Base-by-base conservation (phyloP, 2,329 filamentous ascomycete genomes). In the Talaromyces albobiverticillius region DNA sequence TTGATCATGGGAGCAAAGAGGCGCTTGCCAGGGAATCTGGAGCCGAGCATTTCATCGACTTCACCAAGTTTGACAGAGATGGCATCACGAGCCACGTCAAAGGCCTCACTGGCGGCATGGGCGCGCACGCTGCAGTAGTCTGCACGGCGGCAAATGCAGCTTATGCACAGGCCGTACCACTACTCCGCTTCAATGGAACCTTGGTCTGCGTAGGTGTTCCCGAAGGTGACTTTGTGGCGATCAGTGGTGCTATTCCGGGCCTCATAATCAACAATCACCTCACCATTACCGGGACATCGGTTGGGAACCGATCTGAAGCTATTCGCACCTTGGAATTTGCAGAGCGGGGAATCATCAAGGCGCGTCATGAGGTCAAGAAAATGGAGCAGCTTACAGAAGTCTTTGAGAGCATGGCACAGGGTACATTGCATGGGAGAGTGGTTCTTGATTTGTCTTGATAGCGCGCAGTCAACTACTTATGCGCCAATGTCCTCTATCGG, bases 11-110 rank as follows among this genome's bases (percentile, higher is more conserved):
- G 43, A 79, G 76, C 61, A 88, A 88, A 67, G 80, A 82, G 60
- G 61, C 79, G 11, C 64, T 87, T 2, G 78, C 82, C 9, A 77
- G 78, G 46, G 75, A 80, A 0, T 83, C 76, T n/a, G 85, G 85
- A 8, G 84, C 84, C 0, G 84, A 88, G 64, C 78, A 81, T 59
- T 88, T 88, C 69, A 73, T 88, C 55, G 82, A 86, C 57, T 74
- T 87, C 55, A 81, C 82, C 26, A 72, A 78, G 53, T 77, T 75
- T 60, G 67, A 71, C 4, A 59, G 61, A 34, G 72, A 78, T 52
- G 75, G 78, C 43, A 75, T 84, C 6, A 74, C 74, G 4, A 75
- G 76, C 23, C 79, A 84, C 42, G 81, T 88, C 46, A 78, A 80
- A 61, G 75, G 74, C 32, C 67, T 83, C 1, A 83, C 83, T 0